phyloP scores from a whole-genome alignment of 768 basidiomycete species.

The Tricholoma sp. region DNA sequence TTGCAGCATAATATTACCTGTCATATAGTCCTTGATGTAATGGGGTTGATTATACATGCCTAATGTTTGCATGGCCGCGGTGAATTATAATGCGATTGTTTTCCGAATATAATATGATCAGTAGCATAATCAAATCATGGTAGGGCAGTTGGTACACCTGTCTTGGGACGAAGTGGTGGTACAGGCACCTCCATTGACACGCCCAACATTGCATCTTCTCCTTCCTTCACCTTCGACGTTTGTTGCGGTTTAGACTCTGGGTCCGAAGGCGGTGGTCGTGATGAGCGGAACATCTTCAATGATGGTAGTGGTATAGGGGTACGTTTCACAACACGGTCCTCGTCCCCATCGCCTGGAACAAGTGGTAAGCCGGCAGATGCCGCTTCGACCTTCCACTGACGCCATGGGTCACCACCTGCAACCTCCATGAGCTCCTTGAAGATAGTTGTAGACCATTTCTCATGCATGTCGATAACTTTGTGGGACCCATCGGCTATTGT shows the following conservation, averaged over 20 bases:
- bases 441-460: slow-evolving; percentile 67
- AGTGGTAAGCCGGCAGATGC: slow-evolving; percentile 42
- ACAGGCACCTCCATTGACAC: slow-evolving; percentile 7
- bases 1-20: slow-evolving; percentile 17
- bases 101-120: no score
- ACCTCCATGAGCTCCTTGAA: slow-evolving; percentile 66
- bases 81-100: no score
- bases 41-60: not conserved
- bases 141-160: slow-evolving; percentile 21
- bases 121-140: slow-evolving; percentile 9
- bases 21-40: not conserved
- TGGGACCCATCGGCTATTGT: slow-evolving; percentile 44
- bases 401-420: slow-evolving; percentile 59
- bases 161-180: slow-evolving; percentile 10
- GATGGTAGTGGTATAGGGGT: slow-evolving; percentile 18
- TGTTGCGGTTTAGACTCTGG: not conserved
- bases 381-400: slow-evolving; percentile 45
- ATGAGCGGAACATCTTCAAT: slow-evolving; percentile 15
- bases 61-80: not conserved
- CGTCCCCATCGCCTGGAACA: slow-evolving; percentile 38
- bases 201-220: slow-evolving; percentile 3
- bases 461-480: slow-evolving; percentile 47
- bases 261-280: not conserved
- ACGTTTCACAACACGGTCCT: slow-evolving; percentile 17
- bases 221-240: slow-evolving; percentile 1